Base-by-base conservation (phyloP, 257 asterid species). In the Osmanthus fragrans region DNA sequence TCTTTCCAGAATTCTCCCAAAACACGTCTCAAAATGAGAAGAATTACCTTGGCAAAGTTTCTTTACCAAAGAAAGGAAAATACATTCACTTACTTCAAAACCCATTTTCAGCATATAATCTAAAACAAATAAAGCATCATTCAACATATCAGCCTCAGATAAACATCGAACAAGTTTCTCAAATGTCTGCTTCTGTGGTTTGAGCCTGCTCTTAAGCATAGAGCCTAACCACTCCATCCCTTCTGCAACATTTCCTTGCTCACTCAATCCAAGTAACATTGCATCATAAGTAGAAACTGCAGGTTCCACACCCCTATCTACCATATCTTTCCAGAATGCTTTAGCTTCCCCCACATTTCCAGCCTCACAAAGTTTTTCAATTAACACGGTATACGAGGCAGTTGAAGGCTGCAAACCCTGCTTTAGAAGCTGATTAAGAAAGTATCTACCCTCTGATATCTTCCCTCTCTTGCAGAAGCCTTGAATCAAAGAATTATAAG, bases 251-350 rank as follows among this genome's bases (percentile, higher is more conserved):
- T 69, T 70, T 23, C 91, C 93, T 73, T 85, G 84, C 75, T 85
- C 85, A 80, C 83, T 66, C 74, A 90, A 81, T 47, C 91, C 92
- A 30, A 80, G 74, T 34, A 89, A 72, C 60, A 92, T 81, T 42
- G 87, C 79, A 77, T 88, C 85, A 72, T 88, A 40, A 73, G 85
- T 63, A 27, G 56, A 51, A 16, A 51, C 30, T 6, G 85, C 76
- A 12, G 87, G 92, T 73, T 74, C 76, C 60, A 89, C 80, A 42
- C 91, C 90, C 81, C 84, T 82, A 70, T 84, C 83, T 16, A 58
- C 82, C 91, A 89, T 88, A 68, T 90, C 93, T 12, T 70, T 76
- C 92, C 88, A 90, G 78, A 92, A 74, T 36, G 70, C 84, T 76
- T 77, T 85, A 2, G 88, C 93, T 80, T 92, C 92, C 42, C 80